Evolutionary conservation across 371 early-diverging fungal species (phyloP), one percentile per base, ranked within the genome.

Genomic region (Rhizomucor pusillus): DNA sequence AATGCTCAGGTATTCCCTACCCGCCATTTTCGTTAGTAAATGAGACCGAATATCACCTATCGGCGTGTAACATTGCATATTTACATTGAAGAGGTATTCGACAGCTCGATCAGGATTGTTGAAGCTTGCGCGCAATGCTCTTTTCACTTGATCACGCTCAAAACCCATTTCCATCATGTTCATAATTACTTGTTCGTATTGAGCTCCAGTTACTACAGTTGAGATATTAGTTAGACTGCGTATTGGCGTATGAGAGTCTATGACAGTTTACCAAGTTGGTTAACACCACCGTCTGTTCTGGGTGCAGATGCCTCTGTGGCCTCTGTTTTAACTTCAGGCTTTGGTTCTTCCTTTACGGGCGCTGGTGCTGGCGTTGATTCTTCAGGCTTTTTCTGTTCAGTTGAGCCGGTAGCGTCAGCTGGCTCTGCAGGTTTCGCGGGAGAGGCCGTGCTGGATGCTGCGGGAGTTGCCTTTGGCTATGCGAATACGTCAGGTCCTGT

Each of bases 101-200:
- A 91, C 95, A 25, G 98, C 98, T 54, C 98, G 82, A 64, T 95
- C 95, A 4, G 98, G 95, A 67, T 98, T 97, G 72, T 96, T 96
- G 71, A 89, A 97, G 61, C 93, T 93, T 14, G 97, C 97, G 35
- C 95, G 85, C 89, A 98, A 92, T 24, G 97, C 97, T 52, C 75
- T 70, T 45, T 85, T 83, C 57, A 93, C 90, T 63, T 94, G 84
- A 12, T 91, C 90, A 50, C 92, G 85, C 52, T 87, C 83, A 71
- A 91, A 98, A 5, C 98, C 98, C 95, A 98, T 94, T 55, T 96
- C 96, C 64, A 94, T 79, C 85, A 98, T 87, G 64, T 89, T 90
- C 45, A 79, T 69, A 41, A 96, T 81, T 16, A 91, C 92, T 44
- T 80, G 75, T 60, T 94, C 92, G 53, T 86, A 86, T 49, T 81